These are phyloP conservation scores for Trifolium repens DNA, from an alignment of 306 rosid genomes.

Conservation along the genomic window DNA sequence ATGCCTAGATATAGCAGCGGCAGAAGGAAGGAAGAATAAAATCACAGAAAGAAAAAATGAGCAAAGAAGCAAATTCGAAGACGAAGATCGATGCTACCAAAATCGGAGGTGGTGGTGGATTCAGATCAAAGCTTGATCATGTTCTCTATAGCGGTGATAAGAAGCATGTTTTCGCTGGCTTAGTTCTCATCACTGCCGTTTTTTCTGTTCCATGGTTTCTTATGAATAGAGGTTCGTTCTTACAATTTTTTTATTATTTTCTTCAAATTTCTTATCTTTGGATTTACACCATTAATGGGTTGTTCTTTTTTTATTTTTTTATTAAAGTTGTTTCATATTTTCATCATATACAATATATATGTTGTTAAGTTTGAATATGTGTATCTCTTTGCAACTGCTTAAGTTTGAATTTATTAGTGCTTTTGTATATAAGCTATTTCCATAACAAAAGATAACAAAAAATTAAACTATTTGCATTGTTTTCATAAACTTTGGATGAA, in stretches of 20 bases:
- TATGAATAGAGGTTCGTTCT: conserved; percentile 64
- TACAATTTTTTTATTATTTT: not conserved
- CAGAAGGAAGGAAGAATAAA: not conserved
- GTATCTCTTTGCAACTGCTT: too few species aligned
- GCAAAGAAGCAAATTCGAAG: conserved; percentile 54
- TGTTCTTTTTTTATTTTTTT: too few species aligned
- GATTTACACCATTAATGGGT: too few species aligned
- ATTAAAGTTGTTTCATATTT: not conserved
- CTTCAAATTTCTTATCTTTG: not conserved
- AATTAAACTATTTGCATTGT: too few species aligned
- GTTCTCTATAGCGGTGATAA: conserved; percentile 83
- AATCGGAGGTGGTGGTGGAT: conserved; percentile 52
- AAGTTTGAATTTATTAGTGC: too few species aligned
- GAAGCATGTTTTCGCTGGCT: conserved; percentile 78
- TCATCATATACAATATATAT: not conserved
- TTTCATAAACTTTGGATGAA: not conserved
- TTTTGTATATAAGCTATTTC: too few species aligned
- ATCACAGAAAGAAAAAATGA: conserved; percentile 45
- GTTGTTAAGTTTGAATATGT: not conserved
- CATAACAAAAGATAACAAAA: too few species aligned
- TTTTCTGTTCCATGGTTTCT: conserved; percentile 77
- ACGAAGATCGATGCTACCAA: conserved; percentile 30
- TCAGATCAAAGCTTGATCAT: conserved; percentile 68
- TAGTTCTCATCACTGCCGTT: conserved; percentile 65
- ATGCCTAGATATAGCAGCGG: not conserved